Evolutionary conservation across 2,329 filamentous ascomycete genomes (phyloP).

Genomic region (Penicillium sp.): DNA sequence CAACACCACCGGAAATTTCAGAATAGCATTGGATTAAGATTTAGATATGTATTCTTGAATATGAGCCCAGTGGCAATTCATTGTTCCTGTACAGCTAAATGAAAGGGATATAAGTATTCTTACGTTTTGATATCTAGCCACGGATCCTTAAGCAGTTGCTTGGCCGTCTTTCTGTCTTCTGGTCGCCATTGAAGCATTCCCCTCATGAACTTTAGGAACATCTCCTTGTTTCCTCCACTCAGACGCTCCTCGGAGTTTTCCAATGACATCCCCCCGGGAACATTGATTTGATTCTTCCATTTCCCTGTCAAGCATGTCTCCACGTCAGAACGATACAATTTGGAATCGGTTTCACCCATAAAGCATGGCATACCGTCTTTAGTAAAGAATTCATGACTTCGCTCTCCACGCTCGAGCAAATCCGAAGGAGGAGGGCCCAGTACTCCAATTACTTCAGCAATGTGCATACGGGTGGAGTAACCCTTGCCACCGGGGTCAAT

Average conservation of each 20-base stretch:
- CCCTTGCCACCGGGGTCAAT: slow-evolving; percentile 39
- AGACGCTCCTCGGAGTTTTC: slow-evolving; percentile 6
- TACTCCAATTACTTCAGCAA: slow-evolving; percentile 48
- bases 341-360: background rate
- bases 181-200: slow-evolving; percentile 19
- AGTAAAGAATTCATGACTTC: slow-evolving; percentile 44
- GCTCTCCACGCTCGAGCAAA: slow-evolving; percentile 35
- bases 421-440: slow-evolving; percentile 45
- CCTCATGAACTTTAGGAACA: slow-evolving; percentile 15
- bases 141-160: slow-evolving; percentile 15
- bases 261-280: background rate
- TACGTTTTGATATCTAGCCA: background rate
- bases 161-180: slow-evolving; percentile 19
- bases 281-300: slow-evolving; percentile 10
- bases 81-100: background rate
- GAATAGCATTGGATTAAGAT: too few relatives aligned
- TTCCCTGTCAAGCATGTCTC: slow-evolving; percentile 6
- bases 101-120: background rate
- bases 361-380: slow-evolving; percentile 33
- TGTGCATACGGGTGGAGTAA: slow-evolving; percentile 42
- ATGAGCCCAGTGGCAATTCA: background rate
- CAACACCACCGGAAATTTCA: too few relatives aligned
- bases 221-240: slow-evolving; percentile 13
- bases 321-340: background rate
- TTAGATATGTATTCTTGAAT: too few relatives aligned